Evolutionary conservation across 441 rosid genomes (phyloP), one percentile per base, ranked within the genome.

Genomic region (Pelargonium cotyledonis): DNA sequence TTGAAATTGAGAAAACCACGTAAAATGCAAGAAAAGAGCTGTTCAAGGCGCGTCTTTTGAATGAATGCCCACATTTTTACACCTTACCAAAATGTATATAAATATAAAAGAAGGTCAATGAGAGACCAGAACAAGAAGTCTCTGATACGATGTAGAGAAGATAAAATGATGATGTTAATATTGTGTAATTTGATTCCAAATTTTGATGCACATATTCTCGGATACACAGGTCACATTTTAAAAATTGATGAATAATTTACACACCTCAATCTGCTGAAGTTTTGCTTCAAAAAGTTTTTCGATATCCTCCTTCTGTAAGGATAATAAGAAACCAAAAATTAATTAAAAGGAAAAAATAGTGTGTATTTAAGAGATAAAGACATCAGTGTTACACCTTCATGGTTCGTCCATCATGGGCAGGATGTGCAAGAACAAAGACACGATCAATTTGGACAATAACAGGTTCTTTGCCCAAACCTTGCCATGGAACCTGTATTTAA

Each of bases 401-500:
- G 68, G 89, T 79, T 67, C 67, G 79, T 44, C 82, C 88, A 85
- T 86, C 85, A 49, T 87, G 80, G 68, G 85, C 88, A 70, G 97
- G 96, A 72, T 86, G 85, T 67, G 97, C 97, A 75, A 92, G 95
- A 82, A 95, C 74, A 69, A 95, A 95, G 63, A 95, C 95, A 68
- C 98, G 95, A 75, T 95, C 99, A 62, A 92, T 78, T 71, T 90
- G 88, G 82, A 92, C 97, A 77, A 95, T 86, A 21, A 95, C 99
- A 31, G 99, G 96, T 80, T 95, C 98, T 81, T 90, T 92, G 57
- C 98, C 99, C 68, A 95, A 79, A 77, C 99, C 84, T 84, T 95
- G 90, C 98, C 99, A 95, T 11, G 99, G 99, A 80, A 95, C 99
- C 99, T 95, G 72, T 67, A 72, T 23, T 23, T 51, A 51, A 14